Conservation (phyloP, 2,329 filamentous ascomycete species). For the Aureobasidium melanogenum region DNA sequence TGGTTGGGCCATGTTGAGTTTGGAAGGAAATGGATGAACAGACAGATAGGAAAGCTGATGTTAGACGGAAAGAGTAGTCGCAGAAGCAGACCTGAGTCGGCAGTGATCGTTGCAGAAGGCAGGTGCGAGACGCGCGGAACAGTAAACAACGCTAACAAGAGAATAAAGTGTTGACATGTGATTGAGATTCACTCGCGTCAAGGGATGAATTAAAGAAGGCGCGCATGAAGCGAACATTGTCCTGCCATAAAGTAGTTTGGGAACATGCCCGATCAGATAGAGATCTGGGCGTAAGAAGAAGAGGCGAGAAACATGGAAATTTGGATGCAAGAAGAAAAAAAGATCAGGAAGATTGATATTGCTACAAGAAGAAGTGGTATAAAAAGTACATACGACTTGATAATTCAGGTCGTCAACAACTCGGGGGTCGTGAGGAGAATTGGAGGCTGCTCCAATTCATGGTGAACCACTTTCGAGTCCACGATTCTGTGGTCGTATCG, state of each 20-base stretch:
- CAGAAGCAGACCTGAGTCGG: too few relatives aligned
- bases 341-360: neutral
- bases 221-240: neutral
- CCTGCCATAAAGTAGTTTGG: neutral
- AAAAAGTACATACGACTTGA: slow-evolving; percentile 6
- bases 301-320: neutral
- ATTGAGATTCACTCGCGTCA: neutral
- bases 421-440: neutral
- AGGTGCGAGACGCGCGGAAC: neutral
- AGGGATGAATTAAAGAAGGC: neutral
- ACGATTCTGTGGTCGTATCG: neutral
- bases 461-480: neutral
- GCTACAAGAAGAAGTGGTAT: slow-evolving; percentile 10
- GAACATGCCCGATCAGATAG: neutral
- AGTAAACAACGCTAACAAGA: neutral
- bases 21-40: neutral
- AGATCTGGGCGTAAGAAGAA: neutral
- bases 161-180: neutral
- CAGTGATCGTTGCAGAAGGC: neutral
- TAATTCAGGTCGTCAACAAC: neutral
- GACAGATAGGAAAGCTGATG: too few relatives aligned
- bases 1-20: neutral
- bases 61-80: neutral
- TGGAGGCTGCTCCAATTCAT: neutral
- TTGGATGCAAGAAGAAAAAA: neutral